Evolutionary conservation across 2,329 filamentous ascomycete species (phyloP), one percentile per base, ranked within the genome.

Genomic region (Botrytis deweyae): DNA sequence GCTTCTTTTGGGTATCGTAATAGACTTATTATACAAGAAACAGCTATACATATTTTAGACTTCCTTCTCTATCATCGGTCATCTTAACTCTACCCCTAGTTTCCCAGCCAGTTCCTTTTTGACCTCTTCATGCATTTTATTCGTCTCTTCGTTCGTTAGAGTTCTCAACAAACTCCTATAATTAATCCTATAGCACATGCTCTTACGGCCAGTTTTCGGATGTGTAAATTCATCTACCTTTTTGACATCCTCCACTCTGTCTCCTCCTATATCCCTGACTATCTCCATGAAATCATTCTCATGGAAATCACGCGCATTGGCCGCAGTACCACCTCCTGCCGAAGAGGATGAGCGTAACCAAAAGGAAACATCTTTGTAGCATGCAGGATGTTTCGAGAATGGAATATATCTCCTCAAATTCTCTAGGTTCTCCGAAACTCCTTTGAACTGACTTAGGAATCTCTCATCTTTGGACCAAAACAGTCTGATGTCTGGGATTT

Each of bases 221-320:
- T 98, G 94, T 66, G 88, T 90, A 82, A 98, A 99, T 81, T 93
- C 89, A 83, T 98, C 96, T 70, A 93, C 89, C 42, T 97, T 86
- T 75, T 86, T 87, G 69, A 98, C 95, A 82, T 97, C 94, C 84
- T 99, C 96, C 52, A 96, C 94, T 36, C 90, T 83, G 81, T 97
- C 93, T 69, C 94, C 95, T 16, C 90, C 93, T 65, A 95, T 87
- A 78, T 91, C 91, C 77, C 96, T 90, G 29, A 98, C 93, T 73
- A 98, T 88, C 83, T 98, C 96, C 95, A 98, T 98, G 70, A 98
- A 86, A 82, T 99, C 96, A 83, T 98, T 98, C 82, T 97, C 95
- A 82, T 98, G 95, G 81, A 97, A 94, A 78, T 85, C 84, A 42
- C 83, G 80, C 74, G 78, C 82, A 78, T 82, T 85, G 74, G 79